These are phyloP conservation scores for Thymus mandschuricus DNA, from an alignment of 257 asterid genomes.

Conservation along the genomic window DNA sequence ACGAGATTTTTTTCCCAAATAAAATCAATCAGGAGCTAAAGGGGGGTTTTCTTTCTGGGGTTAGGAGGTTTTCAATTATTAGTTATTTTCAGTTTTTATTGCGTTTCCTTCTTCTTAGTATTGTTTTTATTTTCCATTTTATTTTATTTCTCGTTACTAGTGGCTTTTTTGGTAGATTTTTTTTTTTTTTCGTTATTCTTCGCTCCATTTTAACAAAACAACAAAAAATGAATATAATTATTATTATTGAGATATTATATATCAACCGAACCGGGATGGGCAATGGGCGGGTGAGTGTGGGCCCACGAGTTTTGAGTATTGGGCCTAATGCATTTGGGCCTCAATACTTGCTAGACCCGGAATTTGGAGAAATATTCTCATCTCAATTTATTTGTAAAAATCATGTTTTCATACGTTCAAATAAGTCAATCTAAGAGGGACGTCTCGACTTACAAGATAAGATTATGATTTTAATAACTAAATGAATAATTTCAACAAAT, in stretches of 20 bases:
- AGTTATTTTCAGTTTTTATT: conserved; percentile 31
- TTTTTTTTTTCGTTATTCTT: background rate
- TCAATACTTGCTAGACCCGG: background rate
- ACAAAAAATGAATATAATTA: background rate
- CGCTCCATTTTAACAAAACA: background rate
- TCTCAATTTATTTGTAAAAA: too few relatives aligned
- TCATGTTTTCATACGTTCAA: too few relatives aligned
- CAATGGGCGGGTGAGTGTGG: conserved; percentile 6
- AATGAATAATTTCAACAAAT: too few relatives aligned
- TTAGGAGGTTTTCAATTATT: conserved; percentile 35
- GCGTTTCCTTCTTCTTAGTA: background rate
- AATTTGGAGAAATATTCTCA: background rate
- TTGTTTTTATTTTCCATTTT: too few relatives aligned
- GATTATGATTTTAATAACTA: too few relatives aligned
- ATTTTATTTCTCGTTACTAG: too few relatives aligned
- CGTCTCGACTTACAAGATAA: too few relatives aligned
- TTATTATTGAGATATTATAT: background rate
- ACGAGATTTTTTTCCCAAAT: background rate
- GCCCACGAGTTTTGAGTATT: background rate
- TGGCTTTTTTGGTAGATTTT: background rate
- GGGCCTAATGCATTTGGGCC: background rate
- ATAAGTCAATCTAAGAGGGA: too few relatives aligned
- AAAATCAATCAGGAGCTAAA: conserved; percentile 22
- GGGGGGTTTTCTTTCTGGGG: conserved; percentile 37
- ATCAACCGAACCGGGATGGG: background rate